These are phyloP conservation scores for Westerdykella ornata DNA, from an alignment of 2,329 filamentous ascomycete genomes.

Conservation along the genomic window DNA sequence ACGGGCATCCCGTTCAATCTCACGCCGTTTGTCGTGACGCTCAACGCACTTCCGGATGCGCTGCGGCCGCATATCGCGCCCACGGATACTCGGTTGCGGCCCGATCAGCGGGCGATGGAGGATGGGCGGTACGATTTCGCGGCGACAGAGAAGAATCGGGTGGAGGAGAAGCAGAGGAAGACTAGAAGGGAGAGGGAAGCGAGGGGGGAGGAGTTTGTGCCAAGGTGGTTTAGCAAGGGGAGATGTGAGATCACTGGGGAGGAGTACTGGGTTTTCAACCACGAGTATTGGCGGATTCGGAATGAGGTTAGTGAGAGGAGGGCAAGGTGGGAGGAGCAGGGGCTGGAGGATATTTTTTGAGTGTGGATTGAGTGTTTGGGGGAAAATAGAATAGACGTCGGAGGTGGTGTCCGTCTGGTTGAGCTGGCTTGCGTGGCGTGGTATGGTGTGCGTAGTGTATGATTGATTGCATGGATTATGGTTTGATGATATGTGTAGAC, in stretches of 20 bases:
- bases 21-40: slow-evolving; percentile 88
- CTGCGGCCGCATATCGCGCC: slow-evolving; percentile 72
- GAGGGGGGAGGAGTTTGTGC: slow-evolving; percentile 71
- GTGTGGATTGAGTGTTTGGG: slow-evolving; percentile 16
- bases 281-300: slow-evolving; percentile 77
- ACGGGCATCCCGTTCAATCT: slow-evolving; percentile 90
- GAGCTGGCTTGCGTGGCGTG: no score
- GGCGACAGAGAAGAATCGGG: slow-evolving; percentile 84
- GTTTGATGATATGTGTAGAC: no score
- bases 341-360: slow-evolving; percentile 69
- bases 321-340: slow-evolving; percentile 54
- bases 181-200: slow-evolving; percentile 67
- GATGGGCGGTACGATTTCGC: slow-evolving; percentile 95
- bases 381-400: no score
- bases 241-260: slow-evolving; percentile 76
- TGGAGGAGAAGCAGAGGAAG: slow-evolving; percentile 85
- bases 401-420: no score
- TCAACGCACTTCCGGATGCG: slow-evolving; percentile 87
- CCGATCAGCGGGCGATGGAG: slow-evolving; percentile 97
- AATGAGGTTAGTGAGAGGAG: slow-evolving; percentile 58
- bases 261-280: slow-evolving; percentile 82
- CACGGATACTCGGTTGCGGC: slow-evolving; percentile 85
- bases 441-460: no score
- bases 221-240: slow-evolving; percentile 76
- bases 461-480: no score